phyloP scores from a whole-genome alignment of 257 asterid genomes.

The Nicotiana tabacum region DNA sequence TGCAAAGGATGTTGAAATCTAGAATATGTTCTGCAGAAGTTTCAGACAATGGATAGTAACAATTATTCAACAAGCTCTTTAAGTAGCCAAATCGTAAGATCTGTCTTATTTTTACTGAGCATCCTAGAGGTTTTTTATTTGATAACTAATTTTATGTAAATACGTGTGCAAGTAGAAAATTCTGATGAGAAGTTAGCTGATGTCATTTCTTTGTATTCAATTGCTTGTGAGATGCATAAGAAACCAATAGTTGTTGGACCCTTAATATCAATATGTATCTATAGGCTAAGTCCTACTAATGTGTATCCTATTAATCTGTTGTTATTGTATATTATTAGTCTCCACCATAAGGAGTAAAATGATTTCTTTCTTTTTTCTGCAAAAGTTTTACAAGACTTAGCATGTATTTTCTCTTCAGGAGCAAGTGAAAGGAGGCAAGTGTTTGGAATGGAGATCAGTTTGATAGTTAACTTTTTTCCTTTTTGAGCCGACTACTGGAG shows the following conservation, averaged over 20 bases:
- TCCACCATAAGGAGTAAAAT: neutral
- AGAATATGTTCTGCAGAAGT: too few relatives aligned
- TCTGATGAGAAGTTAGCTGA: conserved; percentile 80
- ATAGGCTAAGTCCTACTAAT: neutral
- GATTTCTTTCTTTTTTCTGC: neutral
- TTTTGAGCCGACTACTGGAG: too few relatives aligned
- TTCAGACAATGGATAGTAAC: too few relatives aligned
- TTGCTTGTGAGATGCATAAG: conserved; percentile 50
- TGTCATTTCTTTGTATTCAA: conserved; percentile 60
- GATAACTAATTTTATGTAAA: neutral
- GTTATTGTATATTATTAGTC: too few relatives aligned
- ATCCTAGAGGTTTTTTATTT: neutral
- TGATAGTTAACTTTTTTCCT: too few relatives aligned
- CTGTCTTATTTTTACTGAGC: neutral
- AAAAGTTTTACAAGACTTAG: neutral
- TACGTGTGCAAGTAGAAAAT: conserved; percentile 43
- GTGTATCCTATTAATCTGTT: too few relatives aligned
- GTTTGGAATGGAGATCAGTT: neutral
- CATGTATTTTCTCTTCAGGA: conserved; percentile 38
- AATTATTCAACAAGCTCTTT: too few relatives aligned
- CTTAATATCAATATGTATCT: conserved; percentile 8
- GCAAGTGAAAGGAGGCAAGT: conserved; percentile 87
- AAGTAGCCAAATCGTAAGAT: too few relatives aligned
- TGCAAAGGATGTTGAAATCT: too few relatives aligned
- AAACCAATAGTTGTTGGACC: conserved; percentile 52